A percentile compares a stretch with the other conserved stretches of the same genome.
Evolutionary conservation across 257 asterid genomes (phyloP).

Genomic region (Solanum lignicaule): DNA sequence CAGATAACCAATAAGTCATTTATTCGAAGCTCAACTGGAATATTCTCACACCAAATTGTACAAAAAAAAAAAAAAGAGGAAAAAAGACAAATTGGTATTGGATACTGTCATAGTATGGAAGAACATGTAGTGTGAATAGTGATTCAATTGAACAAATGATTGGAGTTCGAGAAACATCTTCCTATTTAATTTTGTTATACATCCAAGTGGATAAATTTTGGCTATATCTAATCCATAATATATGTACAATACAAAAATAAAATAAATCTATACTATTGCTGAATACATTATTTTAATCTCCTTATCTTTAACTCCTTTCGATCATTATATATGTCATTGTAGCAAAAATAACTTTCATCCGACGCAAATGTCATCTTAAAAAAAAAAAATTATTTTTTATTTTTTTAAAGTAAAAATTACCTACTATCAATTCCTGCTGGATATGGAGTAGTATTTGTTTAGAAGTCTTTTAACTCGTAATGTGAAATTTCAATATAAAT

Average conservation of each 20-base stretch:
- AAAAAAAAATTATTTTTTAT: too few relatives aligned
- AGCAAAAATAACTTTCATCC: not conserved
- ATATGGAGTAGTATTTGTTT: too few relatives aligned
- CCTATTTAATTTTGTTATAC: not conserved
- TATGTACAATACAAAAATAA: not conserved
- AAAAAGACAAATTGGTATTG: not conserved
- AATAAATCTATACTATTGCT: not conserved
- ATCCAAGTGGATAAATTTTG: not conserved
- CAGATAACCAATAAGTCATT: not conserved
- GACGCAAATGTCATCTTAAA: not conserved
- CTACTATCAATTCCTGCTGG: too few relatives aligned
- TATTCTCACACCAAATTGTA: not conserved
- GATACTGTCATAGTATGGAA: not conserved
- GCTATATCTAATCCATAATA: not conserved
- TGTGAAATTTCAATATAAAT: too few relatives aligned
- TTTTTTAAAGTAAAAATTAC: too few relatives aligned
- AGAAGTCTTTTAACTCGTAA: too few relatives aligned
- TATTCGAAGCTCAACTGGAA: not conserved
- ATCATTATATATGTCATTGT: not conserved
- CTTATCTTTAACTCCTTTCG: not conserved
- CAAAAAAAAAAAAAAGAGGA: not conserved
- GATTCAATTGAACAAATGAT: not conserved
- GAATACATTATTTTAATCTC: not conserved
- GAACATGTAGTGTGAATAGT: not conserved
- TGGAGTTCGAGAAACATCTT: not conserved